Evolutionary conservation across 2,329 filamentous ascomycete species (phyloP).

Genomic region (Chrysoporthe deuterocubensis): DNA sequence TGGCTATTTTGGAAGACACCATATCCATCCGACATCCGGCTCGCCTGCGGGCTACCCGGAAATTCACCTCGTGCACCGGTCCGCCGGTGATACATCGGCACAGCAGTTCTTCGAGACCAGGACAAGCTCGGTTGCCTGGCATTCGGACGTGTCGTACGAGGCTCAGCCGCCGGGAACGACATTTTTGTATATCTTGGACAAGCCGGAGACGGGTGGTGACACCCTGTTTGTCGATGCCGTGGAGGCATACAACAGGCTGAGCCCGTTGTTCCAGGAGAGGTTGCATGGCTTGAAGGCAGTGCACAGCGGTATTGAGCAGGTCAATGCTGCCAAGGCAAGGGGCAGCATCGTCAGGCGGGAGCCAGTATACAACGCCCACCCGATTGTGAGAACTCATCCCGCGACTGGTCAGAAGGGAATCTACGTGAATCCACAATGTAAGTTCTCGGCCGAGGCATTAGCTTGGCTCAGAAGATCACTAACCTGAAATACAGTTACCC

Average conservation of each 20-base stretch:
- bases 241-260: slow-evolving; percentile 81
- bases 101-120: slow-evolving; percentile 65
- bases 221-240: slow-evolving; percentile 81
- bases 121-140: slow-evolving; percentile 85
- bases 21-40: slow-evolving; percentile 75
- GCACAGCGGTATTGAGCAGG: slow-evolving; percentile 84
- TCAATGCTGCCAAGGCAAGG: slow-evolving; percentile 66
- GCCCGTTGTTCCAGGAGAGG: slow-evolving; percentile 76
- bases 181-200: slow-evolving; percentile 86
- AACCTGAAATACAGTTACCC: slow-evolving; percentile 63
- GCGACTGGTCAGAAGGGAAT: slow-evolving; percentile 83
- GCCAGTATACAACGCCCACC: slow-evolving; percentile 74
- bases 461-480: neutral
- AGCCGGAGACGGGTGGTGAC: slow-evolving; percentile 78
- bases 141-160: slow-evolving; percentile 88
- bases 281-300: slow-evolving; percentile 80
- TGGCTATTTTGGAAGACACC: slow-evolving; percentile 63
- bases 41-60: slow-evolving; percentile 71
- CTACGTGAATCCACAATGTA: slow-evolving; percentile 82
- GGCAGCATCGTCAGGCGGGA: slow-evolving; percentile 76
- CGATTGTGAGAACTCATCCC: slow-evolving; percentile 80
- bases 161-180: slow-evolving; percentile 87
- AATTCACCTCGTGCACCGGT: slow-evolving; percentile 74
- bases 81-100: slow-evolving; percentile 64
- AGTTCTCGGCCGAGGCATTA: slow-evolving; percentile 38